A percentile compares a stretch with the other conserved stretches of the same genome.
Evolutionary conservation across 495 filamentous ascomycete species (phyloP).

Genomic region (Podospora sp.): DNA sequence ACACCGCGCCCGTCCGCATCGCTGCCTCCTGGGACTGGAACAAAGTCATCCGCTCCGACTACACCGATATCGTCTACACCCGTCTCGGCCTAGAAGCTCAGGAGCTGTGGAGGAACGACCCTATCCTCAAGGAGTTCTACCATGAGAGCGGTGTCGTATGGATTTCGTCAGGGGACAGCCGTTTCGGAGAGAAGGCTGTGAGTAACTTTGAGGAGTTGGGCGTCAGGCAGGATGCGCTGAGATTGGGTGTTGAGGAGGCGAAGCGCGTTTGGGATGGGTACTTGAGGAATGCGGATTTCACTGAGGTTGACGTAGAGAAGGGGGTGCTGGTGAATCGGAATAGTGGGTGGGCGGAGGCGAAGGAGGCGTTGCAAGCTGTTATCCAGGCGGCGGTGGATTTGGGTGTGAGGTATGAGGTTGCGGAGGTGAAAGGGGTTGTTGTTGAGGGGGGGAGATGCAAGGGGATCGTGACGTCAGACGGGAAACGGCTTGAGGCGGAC

Average conservation of each 20-base stretch:
- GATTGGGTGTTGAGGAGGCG: conserved; percentile 49
- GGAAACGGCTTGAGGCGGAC: conserved; percentile 45
- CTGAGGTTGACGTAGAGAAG: conserved; percentile 40
- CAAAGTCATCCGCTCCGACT: conserved; percentile 69
- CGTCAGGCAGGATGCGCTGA: conserved; percentile 41
- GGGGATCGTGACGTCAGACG: conserved; percentile 51
- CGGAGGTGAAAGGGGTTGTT: conserved; percentile 50
- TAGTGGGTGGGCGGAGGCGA: conserved; percentile 67
- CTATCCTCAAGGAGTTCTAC: conserved; percentile 57
- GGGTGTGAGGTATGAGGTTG: conserved; percentile 57
- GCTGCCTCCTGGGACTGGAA: conserved; percentile 70
- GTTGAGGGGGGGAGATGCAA: conserved; percentile 28
- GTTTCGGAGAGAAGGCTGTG: conserved; percentile 43
- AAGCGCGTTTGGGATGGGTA: conserved; percentile 50
- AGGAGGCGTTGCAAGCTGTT: conserved; percentile 49
- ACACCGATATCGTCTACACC: conserved; percentile 60
- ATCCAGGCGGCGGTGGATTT: conserved; percentile 49
- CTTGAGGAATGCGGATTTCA: conserved; percentile 58
- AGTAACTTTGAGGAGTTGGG: conserved; percentile 51
- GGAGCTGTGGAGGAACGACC: conserved; percentile 55
- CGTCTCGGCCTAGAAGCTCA: conserved; percentile 59
- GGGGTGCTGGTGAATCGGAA: conserved; percentile 53
- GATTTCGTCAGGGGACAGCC: conserved; percentile 43
- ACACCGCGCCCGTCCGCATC: conserved; percentile 40
- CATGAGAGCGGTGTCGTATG: conserved; percentile 60